phyloP scores from a whole-genome alignment of 129 eudicot species.

The Rutidosis leptorrhynchoides region DNA sequence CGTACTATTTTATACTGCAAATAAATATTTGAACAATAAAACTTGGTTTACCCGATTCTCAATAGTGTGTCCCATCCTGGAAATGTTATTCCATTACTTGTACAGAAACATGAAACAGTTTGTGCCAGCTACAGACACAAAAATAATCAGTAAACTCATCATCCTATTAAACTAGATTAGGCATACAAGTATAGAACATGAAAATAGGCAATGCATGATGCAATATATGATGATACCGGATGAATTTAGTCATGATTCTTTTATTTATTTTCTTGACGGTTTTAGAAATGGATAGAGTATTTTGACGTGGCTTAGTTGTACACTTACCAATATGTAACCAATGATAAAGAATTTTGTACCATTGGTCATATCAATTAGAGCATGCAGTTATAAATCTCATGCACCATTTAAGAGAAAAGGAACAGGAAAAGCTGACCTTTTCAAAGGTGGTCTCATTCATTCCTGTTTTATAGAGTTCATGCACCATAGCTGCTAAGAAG shows the following conservation, averaged over 20 bases:
- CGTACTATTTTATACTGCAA: no score
- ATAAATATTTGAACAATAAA: not conserved
- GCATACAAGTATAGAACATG: conserved; percentile 3
- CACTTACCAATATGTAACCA: not conserved
- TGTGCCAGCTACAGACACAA: conserved; percentile 65
- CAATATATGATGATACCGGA: not conserved
- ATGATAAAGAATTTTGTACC: not conserved
- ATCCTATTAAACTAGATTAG: not conserved
- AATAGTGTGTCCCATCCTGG: conserved; percentile 94
- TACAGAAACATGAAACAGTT: conserved; percentile 69
- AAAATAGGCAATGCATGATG: not conserved
- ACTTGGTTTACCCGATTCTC: conserved; percentile 64
- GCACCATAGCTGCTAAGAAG: conserved; percentile 95
- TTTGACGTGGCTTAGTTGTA: not conserved
- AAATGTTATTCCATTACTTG: conserved; percentile 76
- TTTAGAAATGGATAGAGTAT: not conserved
- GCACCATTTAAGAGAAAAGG: not conserved
- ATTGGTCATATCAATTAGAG: conserved; percentile 4
- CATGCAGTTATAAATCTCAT: not conserved
- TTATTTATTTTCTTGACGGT: not conserved
- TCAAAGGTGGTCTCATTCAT: conserved; percentile 97
- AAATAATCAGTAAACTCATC: not conserved
- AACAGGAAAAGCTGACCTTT: conserved; percentile 50
- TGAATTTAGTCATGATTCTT: not conserved
- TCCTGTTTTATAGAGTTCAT: conserved; percentile 93